Evolutionary conservation across 805 yeast species (phyloP), one percentile per base, ranked within the genome.

Genomic region (Hanseniaspora guilliermondii): DNA sequence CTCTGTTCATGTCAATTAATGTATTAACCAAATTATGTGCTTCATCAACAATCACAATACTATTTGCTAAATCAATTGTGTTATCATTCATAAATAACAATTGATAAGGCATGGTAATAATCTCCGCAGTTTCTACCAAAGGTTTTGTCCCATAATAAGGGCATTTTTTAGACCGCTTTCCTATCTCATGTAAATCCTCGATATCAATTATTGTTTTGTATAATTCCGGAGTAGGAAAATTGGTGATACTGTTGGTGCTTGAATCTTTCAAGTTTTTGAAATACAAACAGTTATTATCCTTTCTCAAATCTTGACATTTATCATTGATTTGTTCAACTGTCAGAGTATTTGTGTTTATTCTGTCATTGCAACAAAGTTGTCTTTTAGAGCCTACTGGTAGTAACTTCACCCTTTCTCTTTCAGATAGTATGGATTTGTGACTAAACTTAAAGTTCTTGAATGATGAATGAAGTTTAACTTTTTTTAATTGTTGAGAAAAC

Each of bases 1-100:
- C 74, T 0, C 96, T 86, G 61, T 83, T 76, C 58, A 91, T 69
- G 2, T 83, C 69, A 1, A 82, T 76, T 2, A 89, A 78, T 0
- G 89, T 80, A 60, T 88, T 96, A 30, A 87, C 64, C 42, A 89
- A 68, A 64, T 89, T 89, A 64, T 89, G 97, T 0, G 97, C 97
- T 64, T 89, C 97, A 65, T 89, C 97, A 27, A 89, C 81, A 5
- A 91, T 76, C 0, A 91, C 79, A 2, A 89, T 75, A 0, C 89
- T 74, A 55, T 79, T 76, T 52, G 75, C 74, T 9, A 89, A 61
- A 40, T 80, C 73, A 6, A 89, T 63, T 1, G 78, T 77, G 42
- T 88, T 63, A 12, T 73, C 73, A 57, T 82, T 85, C 0, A 87
- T 68, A 9, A 73, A 58, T 14, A 89, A 65, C 58, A 86, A 71